Percentiles rank a stretch among this genome's conserved stretches.
Evolutionary conservation across 2,329 filamentous ascomycete genomes (phyloP).

Genomic region (Pestalotiopsis sp.): DNA sequence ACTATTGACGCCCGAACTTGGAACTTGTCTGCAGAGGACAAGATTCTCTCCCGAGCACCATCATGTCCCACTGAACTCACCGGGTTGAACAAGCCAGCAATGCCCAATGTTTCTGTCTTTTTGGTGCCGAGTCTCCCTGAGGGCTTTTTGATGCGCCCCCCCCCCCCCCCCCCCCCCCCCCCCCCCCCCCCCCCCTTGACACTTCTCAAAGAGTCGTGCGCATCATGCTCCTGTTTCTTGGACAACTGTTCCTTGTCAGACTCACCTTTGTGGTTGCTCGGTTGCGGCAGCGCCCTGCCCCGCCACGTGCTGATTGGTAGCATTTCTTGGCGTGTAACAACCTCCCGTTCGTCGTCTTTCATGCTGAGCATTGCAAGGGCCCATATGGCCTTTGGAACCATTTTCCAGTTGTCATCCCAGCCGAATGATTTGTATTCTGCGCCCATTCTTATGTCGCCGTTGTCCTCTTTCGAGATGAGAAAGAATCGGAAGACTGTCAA

Average conservation of each 20-base stretch:
- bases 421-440: not conserved
- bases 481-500: not conserved
- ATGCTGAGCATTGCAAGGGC: not conserved
- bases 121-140: not conserved
- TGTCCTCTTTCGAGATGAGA: not conserved
- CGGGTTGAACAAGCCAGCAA: not conserved
- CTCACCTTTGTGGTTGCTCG: not conserved
- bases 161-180: not conserved
- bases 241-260: not conserved
- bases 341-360: not conserved
- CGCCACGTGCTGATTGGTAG: not conserved
- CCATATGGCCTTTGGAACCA: not conserved
- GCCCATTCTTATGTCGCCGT: not conserved
- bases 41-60: not conserved
- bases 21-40: too few relatives aligned
- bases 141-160: not conserved
- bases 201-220: not conserved
- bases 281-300: not conserved
- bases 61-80: not conserved
- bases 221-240: not conserved
- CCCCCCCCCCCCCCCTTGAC: not conserved
- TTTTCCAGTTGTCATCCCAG: not conserved
- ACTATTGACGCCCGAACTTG: too few relatives aligned
- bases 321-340: not conserved
- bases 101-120: not conserved